Evolutionary conservation across 2,329 filamentous ascomycete genomes (phyloP).

Genomic region (Fusarium bulbicola): DNA sequence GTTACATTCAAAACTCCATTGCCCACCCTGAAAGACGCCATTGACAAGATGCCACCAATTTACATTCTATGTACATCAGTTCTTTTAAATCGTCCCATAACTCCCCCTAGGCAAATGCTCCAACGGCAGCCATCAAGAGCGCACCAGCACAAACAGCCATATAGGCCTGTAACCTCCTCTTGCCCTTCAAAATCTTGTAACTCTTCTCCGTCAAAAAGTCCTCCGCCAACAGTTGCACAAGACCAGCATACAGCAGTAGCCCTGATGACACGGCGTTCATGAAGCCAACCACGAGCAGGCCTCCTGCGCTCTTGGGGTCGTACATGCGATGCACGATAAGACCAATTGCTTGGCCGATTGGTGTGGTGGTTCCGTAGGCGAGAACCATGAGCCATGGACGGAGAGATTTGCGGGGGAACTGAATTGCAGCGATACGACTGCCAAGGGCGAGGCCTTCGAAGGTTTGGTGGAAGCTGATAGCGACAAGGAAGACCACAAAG

Average conservation of each 20-base stretch:
- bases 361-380: constrained; percentile 80
- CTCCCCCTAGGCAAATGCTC: constrained; percentile 70
- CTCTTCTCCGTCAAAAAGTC: constrained; percentile 83
- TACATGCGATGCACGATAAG: constrained; percentile 81
- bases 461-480: constrained; percentile 86
- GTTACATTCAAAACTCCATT: constrained; percentile 6
- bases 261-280: constrained; percentile 89
- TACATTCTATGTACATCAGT: constrained; percentile 31
- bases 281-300: constrained; percentile 82
- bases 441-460: constrained; percentile 90
- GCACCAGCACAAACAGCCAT: constrained; percentile 71
- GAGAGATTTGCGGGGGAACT: constrained; percentile 76
- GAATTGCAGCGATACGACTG: constrained; percentile 83
- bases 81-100: background rate
- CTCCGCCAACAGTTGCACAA: constrained; percentile 86
- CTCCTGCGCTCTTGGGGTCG: constrained; percentile 78
- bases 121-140: constrained; percentile 74
- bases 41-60: constrained; percentile 8
- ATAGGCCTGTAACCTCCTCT: constrained; percentile 69
- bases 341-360: constrained; percentile 84
- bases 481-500: constrained; percentile 81
- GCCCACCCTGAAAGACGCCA: constrained; percentile 7
- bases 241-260: constrained; percentile 80
- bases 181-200: constrained; percentile 72
- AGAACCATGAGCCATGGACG: constrained; percentile 87